Percentiles rank a stretch among this genome's conserved stretches.
Evolutionary conservation across 257 asterid genomes (phyloP).

Genomic region (Haberlea rhodopensis): DNA sequence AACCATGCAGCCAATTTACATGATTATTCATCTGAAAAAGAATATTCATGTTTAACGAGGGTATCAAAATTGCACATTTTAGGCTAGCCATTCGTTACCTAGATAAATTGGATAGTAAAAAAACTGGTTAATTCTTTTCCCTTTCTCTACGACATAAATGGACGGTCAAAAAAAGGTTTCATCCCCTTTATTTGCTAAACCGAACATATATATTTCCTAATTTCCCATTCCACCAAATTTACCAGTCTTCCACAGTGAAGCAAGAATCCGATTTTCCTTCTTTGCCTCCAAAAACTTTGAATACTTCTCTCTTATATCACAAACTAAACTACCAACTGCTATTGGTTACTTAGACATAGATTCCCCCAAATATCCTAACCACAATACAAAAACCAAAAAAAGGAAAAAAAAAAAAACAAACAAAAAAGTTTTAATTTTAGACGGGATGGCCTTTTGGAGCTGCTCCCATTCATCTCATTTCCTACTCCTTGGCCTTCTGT

Average conservation of each 20-base stretch:
- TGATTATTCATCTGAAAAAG: too few relatives aligned
- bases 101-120: too few relatives aligned
- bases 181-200: too few relatives aligned
- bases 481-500: conserved; percentile 78
- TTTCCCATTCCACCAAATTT: conserved; percentile 23
- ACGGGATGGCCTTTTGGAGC: conserved; percentile 78
- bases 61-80: too few relatives aligned
- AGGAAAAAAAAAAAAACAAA: conserved; percentile 1
- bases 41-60: too few relatives aligned
- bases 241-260: conserved; percentile 33
- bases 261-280: conserved; percentile 32
- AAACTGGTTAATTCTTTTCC: too few relatives aligned
- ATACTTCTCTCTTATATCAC: conserved; percentile 16
- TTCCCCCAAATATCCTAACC: conserved; percentile 29
- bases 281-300: conserved; percentile 26
- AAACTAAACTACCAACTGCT: conserved; percentile 27
- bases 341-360: conserved; percentile 26
- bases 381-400: neutral
- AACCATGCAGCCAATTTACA: too few relatives aligned
- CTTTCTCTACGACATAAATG: too few relatives aligned
- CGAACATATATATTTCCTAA: neutral
- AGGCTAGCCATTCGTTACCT: too few relatives aligned
- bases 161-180: neutral
- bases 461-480: conserved; percentile 30
- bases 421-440: conserved; percentile 22